Base-by-base conservation (phyloP, 139 green algal species). In the Desmodesmus armatus region DNA sequence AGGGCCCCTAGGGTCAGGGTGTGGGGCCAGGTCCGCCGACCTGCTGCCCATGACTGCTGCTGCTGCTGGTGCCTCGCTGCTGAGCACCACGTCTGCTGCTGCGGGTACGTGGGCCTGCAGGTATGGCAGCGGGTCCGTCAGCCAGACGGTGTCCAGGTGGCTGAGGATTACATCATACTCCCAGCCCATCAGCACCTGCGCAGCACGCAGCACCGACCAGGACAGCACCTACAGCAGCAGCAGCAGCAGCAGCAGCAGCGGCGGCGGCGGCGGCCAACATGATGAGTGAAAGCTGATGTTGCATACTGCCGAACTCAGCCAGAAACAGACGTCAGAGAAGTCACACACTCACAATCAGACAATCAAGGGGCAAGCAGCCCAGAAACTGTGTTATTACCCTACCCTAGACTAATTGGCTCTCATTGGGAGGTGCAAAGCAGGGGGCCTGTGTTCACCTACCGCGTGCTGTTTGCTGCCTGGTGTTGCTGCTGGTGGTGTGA, bases 91-190 rank as follows among this genome's bases (percentile, higher is more conserved):
- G 41, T 84, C 78, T 29, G 78, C 78, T 27, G 21, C 25, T 17
- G 43, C 47, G 7, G 78, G 60, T 11, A 84, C 35, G 5, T 39
- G 7, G 35, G 31, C 5, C 7, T 37, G 39, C 3, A 84, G 62
- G 78, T 84, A 76, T 13, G 43, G 62, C 78, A 76, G 43, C n/a
- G 78, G 78, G 67, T 84, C 78, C 27, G 62, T 66, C 17, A 86
- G 58, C 80, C 80, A 86, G 25, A 86, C 41, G 0, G 44, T 47
- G 31, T 86, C 80, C 1, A 86, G n/a, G 53, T 86, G 69, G 6
- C 35, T 55, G 15, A 80, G 27, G 2, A 86, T 27, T 3, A 80
- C 70, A 47, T 86, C 67, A 67, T 73, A 86, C 37, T 69, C 80
- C 70, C 37, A 62, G 19, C 19, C 31, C 47, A 80, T 47, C 35